Conservation (phyloP, 2,329 filamentous ascomycete species). For the Metarhizium rileyi region DNA sequence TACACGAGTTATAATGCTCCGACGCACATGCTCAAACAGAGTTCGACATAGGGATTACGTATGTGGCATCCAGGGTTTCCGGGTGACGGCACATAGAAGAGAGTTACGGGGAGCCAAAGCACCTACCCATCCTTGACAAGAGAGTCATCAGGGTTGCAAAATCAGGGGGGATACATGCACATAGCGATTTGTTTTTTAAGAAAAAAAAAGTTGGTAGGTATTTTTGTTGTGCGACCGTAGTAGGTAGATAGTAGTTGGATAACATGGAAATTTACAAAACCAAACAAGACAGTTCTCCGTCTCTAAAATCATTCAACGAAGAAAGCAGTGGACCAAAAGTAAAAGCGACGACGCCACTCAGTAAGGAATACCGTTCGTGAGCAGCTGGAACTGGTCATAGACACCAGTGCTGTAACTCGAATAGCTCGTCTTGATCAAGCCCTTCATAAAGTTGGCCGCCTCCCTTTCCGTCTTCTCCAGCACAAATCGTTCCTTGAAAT, state of each 20-base stretch:
- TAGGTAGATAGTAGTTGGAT: neutral
- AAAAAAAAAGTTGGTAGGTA: too few relatives aligned
- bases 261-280: neutral
- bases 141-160: neutral
- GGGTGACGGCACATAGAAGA: neutral
- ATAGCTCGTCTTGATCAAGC: constrained; percentile 82
- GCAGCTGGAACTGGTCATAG: constrained; percentile 95
- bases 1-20: constrained; percentile 53
- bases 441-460: constrained; percentile 88
- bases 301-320: neutral
- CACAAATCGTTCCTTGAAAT: constrained; percentile 89
- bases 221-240: neutral
- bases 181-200: neutral
- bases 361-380: constrained; percentile 96
- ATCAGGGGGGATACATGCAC: neutral
- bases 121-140: neutral
- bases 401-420: constrained; percentile 84
- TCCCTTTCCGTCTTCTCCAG: constrained; percentile 85
- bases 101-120: neutral
- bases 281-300: neutral
- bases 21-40: constrained; percentile 42
- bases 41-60: constrained; percentile 8
- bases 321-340: neutral
- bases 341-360: constrained; percentile 37
- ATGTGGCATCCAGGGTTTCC: neutral